Conservation (phyloP, 768 basidiomycete genomes). For the Boletus subcaerulescens region DNA sequence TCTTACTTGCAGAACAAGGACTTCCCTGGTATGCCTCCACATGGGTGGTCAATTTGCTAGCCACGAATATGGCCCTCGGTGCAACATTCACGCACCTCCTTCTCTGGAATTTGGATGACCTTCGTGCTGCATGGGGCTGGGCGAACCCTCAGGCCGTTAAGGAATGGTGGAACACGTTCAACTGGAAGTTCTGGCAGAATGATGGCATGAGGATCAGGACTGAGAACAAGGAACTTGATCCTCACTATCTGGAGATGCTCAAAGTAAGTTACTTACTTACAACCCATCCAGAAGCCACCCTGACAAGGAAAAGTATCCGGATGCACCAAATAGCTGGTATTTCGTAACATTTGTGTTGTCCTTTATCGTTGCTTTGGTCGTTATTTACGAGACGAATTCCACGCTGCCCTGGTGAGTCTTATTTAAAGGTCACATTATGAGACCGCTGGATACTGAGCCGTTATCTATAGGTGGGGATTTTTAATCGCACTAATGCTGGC, state of each 20-base stretch:
- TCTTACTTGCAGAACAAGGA: conserved; percentile 43
- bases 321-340: conserved; percentile 38
- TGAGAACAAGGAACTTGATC: conserved; percentile 44
- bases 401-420: conserved; percentile 47
- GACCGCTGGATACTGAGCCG: neutral
- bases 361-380: conserved; percentile 51
- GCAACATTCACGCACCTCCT: conserved; percentile 52
- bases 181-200: conserved; percentile 38
- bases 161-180: conserved; percentile 27
- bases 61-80: conserved; percentile 32
- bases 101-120: conserved; percentile 52
- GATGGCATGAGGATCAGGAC: conserved; percentile 24
- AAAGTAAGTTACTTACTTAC: conserved; percentile 22
- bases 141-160: conserved; percentile 26
- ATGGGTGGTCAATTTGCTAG: conserved; percentile 20
- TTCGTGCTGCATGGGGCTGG: conserved; percentile 48
- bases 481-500: conserved; percentile 51
- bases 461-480: conserved; percentile 40
- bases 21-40: conserved; percentile 30
- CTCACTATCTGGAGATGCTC: conserved; percentile 53
- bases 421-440: neutral
- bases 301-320: conserved; percentile 29
- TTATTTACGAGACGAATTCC: conserved; percentile 51
- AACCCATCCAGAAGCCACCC: conserved; percentile 14
- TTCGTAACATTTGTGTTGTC: conserved; percentile 20